Evolutionary conservation across 225 moss, liverwort and hornwort species (phyloP).

Genomic region (Sphagnum tenellum): DNA sequence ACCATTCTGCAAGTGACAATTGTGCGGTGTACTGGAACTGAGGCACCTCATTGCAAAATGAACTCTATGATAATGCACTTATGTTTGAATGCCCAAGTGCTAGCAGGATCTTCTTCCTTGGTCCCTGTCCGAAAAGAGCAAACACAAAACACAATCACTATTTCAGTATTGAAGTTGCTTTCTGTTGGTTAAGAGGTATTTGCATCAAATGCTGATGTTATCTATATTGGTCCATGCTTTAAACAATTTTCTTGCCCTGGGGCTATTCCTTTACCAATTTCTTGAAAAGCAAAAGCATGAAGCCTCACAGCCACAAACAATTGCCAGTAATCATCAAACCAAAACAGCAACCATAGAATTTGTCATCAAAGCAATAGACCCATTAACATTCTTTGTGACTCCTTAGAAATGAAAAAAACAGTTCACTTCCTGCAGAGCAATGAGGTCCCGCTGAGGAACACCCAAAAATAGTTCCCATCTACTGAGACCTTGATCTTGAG

Average conservation of each 20-base stretch:
- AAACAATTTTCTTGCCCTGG: no score
- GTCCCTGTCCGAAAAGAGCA: slow-evolving; percentile 39
- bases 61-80: not conserved
- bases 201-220: not conserved
- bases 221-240: not conserved
- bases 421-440: not conserved
- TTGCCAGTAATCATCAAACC: no score
- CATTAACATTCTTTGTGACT: no score
- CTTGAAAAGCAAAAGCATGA: no score
- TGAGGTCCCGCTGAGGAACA: no score
- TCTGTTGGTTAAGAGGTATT: not conserved
- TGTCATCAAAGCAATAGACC: no score
- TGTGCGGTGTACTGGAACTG: no score
- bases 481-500: not conserved
- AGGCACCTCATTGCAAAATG: no score
- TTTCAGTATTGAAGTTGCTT: not conserved
- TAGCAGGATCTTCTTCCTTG: slow-evolving; percentile 89
- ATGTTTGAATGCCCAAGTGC: slow-evolving; percentile 51
- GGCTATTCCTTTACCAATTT: no score
- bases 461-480: not conserved
- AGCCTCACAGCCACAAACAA: no score
- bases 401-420: not conserved
- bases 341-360: no score
- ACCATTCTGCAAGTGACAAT: no score
- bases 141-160: not conserved